A percentile compares a stretch with the other conserved stretches of the same genome.
phyloP scores from a whole-genome alignment of 108 stramenopile genomes.

The Cyclotella distinguenda region DNA sequence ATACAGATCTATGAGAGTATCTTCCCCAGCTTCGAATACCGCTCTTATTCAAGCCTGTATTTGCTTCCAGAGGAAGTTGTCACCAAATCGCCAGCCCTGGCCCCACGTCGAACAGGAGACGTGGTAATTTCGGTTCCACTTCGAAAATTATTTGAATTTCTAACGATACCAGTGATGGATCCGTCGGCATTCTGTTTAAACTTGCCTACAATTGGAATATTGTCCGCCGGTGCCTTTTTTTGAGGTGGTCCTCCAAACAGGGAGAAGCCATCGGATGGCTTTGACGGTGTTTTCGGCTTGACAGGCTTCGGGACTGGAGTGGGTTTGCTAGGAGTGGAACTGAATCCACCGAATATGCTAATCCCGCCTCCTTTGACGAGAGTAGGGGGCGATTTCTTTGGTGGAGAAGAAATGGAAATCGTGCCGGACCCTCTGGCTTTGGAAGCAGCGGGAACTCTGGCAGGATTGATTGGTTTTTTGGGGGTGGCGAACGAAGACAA shows the following conservation, averaged over 20 bases:
- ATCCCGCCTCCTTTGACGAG: conserved; percentile 25
- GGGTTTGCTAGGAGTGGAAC: conserved; percentile 29
- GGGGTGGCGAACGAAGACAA: conserved; percentile 4
- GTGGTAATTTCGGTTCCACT: conserved; percentile 84
- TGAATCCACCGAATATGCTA: conserved; percentile 36
- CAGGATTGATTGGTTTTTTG: conserved; percentile 5
- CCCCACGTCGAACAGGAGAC: conserved; percentile 72
- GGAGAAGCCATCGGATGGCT: conserved; percentile 5
- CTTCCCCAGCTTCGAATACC: background rate
- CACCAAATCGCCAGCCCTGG: conserved; percentile 68
- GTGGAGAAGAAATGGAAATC: conserved; percentile 27
- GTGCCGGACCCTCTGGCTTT: conserved; percentile 28
- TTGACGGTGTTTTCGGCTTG: conserved; percentile 10
- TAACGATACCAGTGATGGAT: conserved; percentile 73
- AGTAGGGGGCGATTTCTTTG: conserved; percentile 9
- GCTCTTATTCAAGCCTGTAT: conserved; percentile 65
- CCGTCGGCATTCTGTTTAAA: conserved; percentile 80
- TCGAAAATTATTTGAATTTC: conserved; percentile 71
- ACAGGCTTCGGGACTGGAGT: conserved; percentile 34
- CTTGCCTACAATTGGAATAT: conserved; percentile 71
- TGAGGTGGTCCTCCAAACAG: conserved; percentile 21
- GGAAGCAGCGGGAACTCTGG: conserved; percentile 13
- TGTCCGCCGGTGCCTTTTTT: conserved; percentile 18
- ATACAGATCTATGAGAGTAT: background rate
- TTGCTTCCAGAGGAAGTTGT: conserved; percentile 81